These are phyloP conservation scores for Ceratobasidium sp. DNA, from an alignment of 1,284 basidiomycete species.

Conservation along the genomic window DNA sequence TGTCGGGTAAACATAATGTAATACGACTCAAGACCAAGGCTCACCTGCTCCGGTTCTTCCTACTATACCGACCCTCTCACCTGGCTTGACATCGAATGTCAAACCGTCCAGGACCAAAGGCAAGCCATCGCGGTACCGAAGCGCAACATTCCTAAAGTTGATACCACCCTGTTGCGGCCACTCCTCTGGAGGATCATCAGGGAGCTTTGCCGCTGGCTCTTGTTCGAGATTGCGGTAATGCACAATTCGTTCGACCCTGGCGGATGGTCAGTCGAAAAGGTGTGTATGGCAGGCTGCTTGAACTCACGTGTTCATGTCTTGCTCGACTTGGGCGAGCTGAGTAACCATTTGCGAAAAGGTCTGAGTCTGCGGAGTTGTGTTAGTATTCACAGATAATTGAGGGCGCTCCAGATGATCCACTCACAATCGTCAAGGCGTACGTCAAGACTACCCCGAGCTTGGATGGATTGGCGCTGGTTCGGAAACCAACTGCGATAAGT, in stretches of 20 bases:
- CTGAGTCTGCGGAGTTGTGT: slow-evolving; percentile 54
- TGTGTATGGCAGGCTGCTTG: background rate
- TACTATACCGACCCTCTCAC: slow-evolving; percentile 80
- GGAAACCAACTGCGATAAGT: slow-evolving; percentile 66
- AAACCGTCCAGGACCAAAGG: slow-evolving; percentile 75
- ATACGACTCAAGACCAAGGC: slow-evolving; percentile 39
- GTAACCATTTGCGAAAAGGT: slow-evolving; percentile 58
- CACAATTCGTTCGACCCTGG: slow-evolving; percentile 53
- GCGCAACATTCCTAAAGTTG: slow-evolving; percentile 62
- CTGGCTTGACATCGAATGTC: slow-evolving; percentile 65
- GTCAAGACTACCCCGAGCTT: slow-evolving; percentile 68
- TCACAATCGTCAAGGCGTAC: slow-evolving; percentile 66
- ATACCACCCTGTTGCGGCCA: slow-evolving; percentile 75
- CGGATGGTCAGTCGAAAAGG: slow-evolving; percentile 42
- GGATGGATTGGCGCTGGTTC: slow-evolving; percentile 53
- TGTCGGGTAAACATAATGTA: background rate
- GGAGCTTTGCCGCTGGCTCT: slow-evolving; percentile 47
- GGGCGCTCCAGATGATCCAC: background rate
- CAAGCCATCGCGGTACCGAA: slow-evolving; percentile 73
- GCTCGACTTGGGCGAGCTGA: slow-evolving; percentile 34
- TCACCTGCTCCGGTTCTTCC: slow-evolving; percentile 73
- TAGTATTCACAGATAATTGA: slow-evolving; percentile 7
- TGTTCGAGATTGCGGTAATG: slow-evolving; percentile 48
- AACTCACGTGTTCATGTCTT: slow-evolving; percentile 57
- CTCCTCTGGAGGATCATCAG: slow-evolving; percentile 58